phyloP scores from a whole-genome alignment of 768 basidiomycete genomes.

The Hygrocybe coccinea region DNA sequence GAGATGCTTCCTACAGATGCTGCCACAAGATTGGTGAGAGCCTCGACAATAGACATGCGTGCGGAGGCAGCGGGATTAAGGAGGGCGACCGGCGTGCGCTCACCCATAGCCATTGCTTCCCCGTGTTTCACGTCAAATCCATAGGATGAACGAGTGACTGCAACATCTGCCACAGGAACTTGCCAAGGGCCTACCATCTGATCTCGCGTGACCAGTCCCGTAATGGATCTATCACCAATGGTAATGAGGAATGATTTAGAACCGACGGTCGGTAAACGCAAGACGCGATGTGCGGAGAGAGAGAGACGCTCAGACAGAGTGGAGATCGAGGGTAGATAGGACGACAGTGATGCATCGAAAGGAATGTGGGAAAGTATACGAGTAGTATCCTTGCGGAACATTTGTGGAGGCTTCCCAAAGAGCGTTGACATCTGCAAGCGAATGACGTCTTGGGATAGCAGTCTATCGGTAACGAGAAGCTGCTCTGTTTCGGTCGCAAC shows the following conservation, averaged over 20 bases:
- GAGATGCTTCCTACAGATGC: constrained; percentile 65
- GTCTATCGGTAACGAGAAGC: constrained; percentile 83
- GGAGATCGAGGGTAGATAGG: constrained; percentile 51
- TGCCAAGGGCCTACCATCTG: constrained; percentile 99
- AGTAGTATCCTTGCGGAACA: constrained; percentile 68
- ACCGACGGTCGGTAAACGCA: constrained; percentile 86
- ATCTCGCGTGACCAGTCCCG: constrained; percentile 90
- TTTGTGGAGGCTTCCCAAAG: constrained; percentile 93
- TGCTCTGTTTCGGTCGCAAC: constrained; percentile 76
- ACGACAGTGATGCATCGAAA: constrained; percentile 70
- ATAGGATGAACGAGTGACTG: constrained; percentile 90
- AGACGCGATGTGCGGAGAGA: constrained; percentile 71
- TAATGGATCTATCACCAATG: constrained; percentile 92
- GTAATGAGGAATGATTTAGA: constrained; percentile 98
- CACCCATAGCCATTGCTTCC: constrained; percentile 99
- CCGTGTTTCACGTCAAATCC: constrained; percentile 81
- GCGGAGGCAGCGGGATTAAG: constrained; percentile 86
- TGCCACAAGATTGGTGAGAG: constrained; percentile 87
- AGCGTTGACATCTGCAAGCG: constrained; percentile 89
- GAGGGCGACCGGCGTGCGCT: constrained; percentile 89
- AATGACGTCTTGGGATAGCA: constrained; percentile 76
- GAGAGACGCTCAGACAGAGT: constrained; percentile 47
- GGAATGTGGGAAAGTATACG: constrained; percentile 35
- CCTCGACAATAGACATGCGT: constrained; percentile 92
- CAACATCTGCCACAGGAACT: constrained; percentile 95